Percentiles rank a stretch among this genome's conserved stretches.
These are phyloP conservation scores for Monilinia fructigena DNA, from an alignment of 2,329 filamentous ascomycete genomes.

Conservation along the genomic window DNA sequence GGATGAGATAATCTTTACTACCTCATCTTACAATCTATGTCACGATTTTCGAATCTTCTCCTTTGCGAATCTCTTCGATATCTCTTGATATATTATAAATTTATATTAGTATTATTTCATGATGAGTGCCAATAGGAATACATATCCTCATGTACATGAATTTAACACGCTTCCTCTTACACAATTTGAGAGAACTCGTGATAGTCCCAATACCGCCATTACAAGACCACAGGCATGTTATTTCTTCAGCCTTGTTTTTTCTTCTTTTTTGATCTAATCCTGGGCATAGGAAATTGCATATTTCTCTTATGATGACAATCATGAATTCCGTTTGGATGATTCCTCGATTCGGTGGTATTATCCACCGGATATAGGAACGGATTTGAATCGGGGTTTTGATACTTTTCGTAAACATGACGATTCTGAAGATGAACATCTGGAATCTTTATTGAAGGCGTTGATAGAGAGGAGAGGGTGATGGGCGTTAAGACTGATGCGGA, in stretches of 20 bases:
- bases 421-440: conserved; percentile 79
- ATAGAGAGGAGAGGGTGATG: conserved; percentile 66
- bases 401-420: conserved; percentile 82
- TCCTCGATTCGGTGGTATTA: conserved; percentile 88
- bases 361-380: conserved; percentile 65
- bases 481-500: conserved; percentile 64
- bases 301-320: conserved; percentile 90
- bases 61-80: not conserved
- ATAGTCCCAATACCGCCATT: conserved; percentile 4
- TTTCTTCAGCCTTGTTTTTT: conserved; percentile 21
- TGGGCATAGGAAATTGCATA: conserved; percentile 73
- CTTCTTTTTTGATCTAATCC: not conserved
- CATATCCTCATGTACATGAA: conserved; percentile 3
- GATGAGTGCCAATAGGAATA: not conserved
- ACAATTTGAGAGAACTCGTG: conserved; percentile 14
- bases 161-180: conserved; percentile 7
- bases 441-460: conserved; percentile 74
- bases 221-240: not conserved
- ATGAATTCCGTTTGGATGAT: conserved; percentile 71
- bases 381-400: conserved; percentile 79
- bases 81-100: not conserved
- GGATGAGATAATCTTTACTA: too few species aligned
- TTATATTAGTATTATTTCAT: not conserved
- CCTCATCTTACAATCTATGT: not conserved
- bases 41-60: not conserved